Base-by-base conservation (phyloP, 768 basidiomycete species). In the Termitomyces sp. region DNA sequence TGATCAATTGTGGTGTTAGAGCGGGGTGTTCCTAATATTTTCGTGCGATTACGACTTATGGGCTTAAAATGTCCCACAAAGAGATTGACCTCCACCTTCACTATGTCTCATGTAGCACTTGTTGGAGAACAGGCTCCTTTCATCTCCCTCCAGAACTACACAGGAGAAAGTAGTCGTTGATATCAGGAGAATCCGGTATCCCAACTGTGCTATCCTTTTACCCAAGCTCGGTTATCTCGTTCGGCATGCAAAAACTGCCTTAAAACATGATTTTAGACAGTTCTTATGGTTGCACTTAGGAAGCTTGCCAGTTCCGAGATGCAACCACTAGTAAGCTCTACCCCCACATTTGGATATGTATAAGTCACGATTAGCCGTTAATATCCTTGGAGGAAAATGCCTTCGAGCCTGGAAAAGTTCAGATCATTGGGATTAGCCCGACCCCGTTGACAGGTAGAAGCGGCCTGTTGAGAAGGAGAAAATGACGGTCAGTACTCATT, bases 291-390 rank as follows among this genome's bases (percentile, higher is more conserved):
- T 93, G 92, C 70, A 94, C 89, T 18, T 85, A 80, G 65, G 85
- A 94, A 69, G 91, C 87, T 1, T 92, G 90, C 64, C 78, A 84
- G 53, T 92, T 94, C 70, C 82, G 92, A 26, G 88, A 94, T 73
- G 90, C 90, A 3, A 71, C 90, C 44, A 80, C 75, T 36, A 82
- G 88, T 88, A 57, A 56, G 80, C 67, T 30, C 24, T 5, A 5
- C 14, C 2, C 22, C 55, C 55, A 24, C 49, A 16, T 18, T 8
- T 20, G 43, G 52, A n/a, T 33, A 47, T 51, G 47, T 20, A 35
- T 13, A 36, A 14, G 46, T 60, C 38, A 49, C 16, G 57, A 43
- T n/a, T 20, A 33, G 57, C 22, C 38, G 55, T 51, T 38, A 30
- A 18, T 35, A 30, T 3, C 36, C 35, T 36, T 56, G 36, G 88